These are phyloP conservation scores for Hymenoscyphus fraxineus DNA, from an alignment of 2,329 filamentous ascomycete species.

Conservation along the genomic window DNA sequence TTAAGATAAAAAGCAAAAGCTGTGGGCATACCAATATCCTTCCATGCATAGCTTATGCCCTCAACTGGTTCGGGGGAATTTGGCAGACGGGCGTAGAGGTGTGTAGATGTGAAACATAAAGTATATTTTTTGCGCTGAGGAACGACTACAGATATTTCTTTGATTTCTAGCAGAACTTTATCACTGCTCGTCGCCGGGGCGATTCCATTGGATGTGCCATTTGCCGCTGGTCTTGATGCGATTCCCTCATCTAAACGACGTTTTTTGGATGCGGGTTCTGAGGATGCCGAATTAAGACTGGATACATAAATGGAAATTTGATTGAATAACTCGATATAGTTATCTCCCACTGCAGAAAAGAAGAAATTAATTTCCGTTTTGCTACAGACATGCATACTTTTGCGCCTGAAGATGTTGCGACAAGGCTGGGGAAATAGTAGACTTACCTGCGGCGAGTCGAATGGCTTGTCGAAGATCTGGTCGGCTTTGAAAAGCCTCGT, in stretches of 20 bases:
- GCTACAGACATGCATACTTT: background rate
- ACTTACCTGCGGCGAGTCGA: slow-evolving; percentile 33
- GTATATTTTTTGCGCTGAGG: slow-evolving; percentile 67
- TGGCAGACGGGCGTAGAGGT: slow-evolving; percentile 54
- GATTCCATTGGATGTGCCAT: slow-evolving; percentile 10
- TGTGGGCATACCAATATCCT: slow-evolving; percentile 52
- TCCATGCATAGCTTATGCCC: slow-evolving; percentile 57
- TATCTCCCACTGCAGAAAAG: slow-evolving; percentile 24
- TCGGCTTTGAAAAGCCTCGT: slow-evolving; percentile 33
- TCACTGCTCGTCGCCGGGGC: slow-evolving; percentile 40
- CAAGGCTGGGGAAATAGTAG: background rate
- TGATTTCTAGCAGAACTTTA: slow-evolving; percentile 54
- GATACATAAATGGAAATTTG: slow-evolving; percentile 33
- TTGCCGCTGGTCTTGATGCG: slow-evolving; percentile 24
- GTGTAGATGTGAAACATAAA: slow-evolving; percentile 57
- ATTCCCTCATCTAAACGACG: slow-evolving; percentile 30
- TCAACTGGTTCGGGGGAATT: slow-evolving; percentile 49
- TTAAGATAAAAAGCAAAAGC: background rate
- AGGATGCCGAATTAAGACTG: slow-evolving; percentile 15
- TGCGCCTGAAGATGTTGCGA: slow-evolving; percentile 13
- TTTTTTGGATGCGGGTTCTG: slow-evolving; percentile 33
- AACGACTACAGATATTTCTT: slow-evolving; percentile 64
- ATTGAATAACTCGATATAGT: slow-evolving; percentile 36
- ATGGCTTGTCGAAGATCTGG: slow-evolving; percentile 33
- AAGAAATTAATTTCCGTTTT: background rate